These are phyloP conservation scores for Sutorius eximius DNA, from an alignment of 1,284 basidiomycete species.

Conservation along the genomic window DNA sequence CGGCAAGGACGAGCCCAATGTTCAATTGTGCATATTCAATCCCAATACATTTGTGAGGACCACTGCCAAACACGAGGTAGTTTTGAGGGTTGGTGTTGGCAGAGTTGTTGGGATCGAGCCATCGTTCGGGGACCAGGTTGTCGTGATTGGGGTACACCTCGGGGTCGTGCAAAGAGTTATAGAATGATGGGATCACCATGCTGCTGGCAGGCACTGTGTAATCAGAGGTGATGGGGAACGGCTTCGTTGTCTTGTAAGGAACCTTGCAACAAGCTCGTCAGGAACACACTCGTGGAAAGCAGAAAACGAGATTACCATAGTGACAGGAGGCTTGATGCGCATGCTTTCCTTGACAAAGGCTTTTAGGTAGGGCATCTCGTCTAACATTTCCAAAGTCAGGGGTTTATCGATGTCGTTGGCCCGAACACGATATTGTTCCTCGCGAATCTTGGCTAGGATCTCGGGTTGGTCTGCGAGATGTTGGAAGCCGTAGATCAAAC, in stretches of 20 bases:
- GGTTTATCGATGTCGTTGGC: constrained; percentile 77
- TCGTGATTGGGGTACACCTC: constrained; percentile 88
- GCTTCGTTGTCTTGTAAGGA: constrained; percentile 87
- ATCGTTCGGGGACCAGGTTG: constrained; percentile 84
- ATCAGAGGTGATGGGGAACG: constrained; percentile 87
- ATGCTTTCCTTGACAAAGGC: constrained; percentile 93
- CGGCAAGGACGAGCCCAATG: constrained; percentile 83
- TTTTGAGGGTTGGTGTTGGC: constrained; percentile 91
- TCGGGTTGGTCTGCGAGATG: constrained; percentile 93
- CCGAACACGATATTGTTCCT: constrained; percentile 87
- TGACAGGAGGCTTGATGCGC: constrained; percentile 88
- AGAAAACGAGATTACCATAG: constrained; percentile 65
- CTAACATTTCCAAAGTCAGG: constrained; percentile 88
- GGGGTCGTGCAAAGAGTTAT: constrained; percentile 90
- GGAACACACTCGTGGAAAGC: not conserved
- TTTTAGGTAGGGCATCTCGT: constrained; percentile 90
- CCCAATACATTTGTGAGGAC: constrained; percentile 93
- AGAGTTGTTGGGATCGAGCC: constrained; percentile 80
- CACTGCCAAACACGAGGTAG: constrained; percentile 94
- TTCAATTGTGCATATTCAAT: constrained; percentile 93
- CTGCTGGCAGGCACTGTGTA: constrained; percentile 91
- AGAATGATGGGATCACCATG: constrained; percentile 98
- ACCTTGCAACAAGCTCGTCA: constrained; percentile 51
- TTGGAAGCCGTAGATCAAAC: constrained; percentile 94
- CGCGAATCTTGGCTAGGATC: constrained; percentile 84